Conservation (phyloP, 2,329 filamentous ascomycete species). For the Cryphonectria japonica region DNA sequence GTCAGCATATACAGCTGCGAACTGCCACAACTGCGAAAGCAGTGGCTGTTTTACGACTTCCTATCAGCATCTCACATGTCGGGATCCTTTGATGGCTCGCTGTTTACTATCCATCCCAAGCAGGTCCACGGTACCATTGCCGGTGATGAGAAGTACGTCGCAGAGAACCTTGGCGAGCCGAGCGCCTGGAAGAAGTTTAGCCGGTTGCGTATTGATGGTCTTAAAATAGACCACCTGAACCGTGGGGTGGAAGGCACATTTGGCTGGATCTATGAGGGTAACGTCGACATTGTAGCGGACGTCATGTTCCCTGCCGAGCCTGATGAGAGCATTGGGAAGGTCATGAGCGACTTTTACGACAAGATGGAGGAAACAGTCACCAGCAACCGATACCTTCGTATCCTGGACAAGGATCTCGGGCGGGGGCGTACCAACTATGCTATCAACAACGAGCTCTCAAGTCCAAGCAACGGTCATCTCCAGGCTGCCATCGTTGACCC, state of each 20-base stretch:
- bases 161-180: conserved; percentile 64
- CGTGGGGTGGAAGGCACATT: conserved; percentile 91
- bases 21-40: conserved; percentile 87
- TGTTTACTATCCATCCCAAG: conserved; percentile 95
- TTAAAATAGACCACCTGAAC: conserved; percentile 96
- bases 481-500: conserved; percentile 16
- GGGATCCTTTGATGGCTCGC: conserved; percentile 89
- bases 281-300: conserved; percentile 94
- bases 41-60: conserved; percentile 98
- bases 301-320: conserved; percentile 90
- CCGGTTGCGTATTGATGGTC: conserved; percentile 85
- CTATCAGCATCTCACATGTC: conserved; percentile 95
- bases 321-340: conserved; percentile 87
- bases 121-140: conserved; percentile 83
- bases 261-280: conserved; percentile 96
- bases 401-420: conserved; percentile 56
- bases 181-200: conserved; percentile 95
- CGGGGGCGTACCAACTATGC: conserved; percentile 30
- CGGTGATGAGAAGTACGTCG: conserved; percentile 57
- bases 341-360: conserved; percentile 97
- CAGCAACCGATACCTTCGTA: conserved; percentile 68
- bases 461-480: conserved; percentile 23
- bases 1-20: conserved; percentile 97
- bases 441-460: conserved; percentile 28
- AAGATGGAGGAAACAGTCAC: conserved; percentile 91